Base-by-base conservation (phyloP, 2,329 filamentous ascomycete species). In the Trichoderma guizhouense region DNA sequence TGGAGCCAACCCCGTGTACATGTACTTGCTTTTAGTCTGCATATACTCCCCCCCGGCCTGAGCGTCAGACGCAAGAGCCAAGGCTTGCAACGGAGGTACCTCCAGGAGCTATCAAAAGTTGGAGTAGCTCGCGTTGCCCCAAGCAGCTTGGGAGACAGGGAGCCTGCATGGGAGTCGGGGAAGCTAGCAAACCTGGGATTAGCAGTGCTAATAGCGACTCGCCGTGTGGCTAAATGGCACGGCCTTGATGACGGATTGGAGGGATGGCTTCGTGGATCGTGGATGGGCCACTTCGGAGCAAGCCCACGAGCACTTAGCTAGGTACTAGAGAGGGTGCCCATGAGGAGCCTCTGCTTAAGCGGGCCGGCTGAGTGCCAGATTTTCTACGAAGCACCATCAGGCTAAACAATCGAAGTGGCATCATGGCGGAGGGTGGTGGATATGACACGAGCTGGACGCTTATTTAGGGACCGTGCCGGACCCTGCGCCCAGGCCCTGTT, bases 381-480 rank as follows among this genome's bases (percentile, higher is more conserved):
- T 65, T 65, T 39, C 60, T 43, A 32, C 67, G 30, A 58, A 63
- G 68, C 62, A 60, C 69, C 62, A 71, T 36, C 61, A 62, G 71
- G 62, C 71, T 69, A 72, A 65, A 72, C 64, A 72, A 55, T 66
- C 61, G 26, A 69, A 69, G 71, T 63, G 71, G 71, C 71, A 72
- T 72, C 71, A 72, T 72, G 61, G 62, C 62, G 69, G 68, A 71
- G 68, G 30, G 14, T 51, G 60, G 69, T 71, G 69, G 68, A 57
- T 47, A 71, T 71, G 62, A 65, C 69, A 68, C 63, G 63, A 69
- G 71, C 60, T 55, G 66, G 71, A 68, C 39, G 66, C 71, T 72
- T 72, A 72, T 69, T 68, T 72, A 69, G 71, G 71, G 71, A 72
- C 71, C 43, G 55, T 71, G 64, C 64, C 64, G 43, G 64, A 66